These are phyloP conservation scores for Solioccasus polychromus DNA, from an alignment of 768 basidiomycete genomes.

Conservation along the genomic window DNA sequence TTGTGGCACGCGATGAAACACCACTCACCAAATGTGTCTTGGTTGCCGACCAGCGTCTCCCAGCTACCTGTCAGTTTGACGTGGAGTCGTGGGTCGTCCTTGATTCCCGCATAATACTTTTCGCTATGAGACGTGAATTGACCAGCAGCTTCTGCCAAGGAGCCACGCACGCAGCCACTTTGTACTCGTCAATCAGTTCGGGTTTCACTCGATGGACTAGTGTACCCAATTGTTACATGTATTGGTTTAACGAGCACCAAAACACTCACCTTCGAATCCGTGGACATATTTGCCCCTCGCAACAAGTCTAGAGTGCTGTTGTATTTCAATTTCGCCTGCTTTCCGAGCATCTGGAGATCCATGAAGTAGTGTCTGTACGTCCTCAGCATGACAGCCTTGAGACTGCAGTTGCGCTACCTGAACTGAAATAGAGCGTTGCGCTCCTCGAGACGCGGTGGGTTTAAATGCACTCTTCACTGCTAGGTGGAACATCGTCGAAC, in stretches of 20 bases:
- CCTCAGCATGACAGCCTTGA: slow-evolving; percentile 28
- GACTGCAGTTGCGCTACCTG: slow-evolving; percentile 43
- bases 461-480: slow-evolving; percentile 15
- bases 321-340: slow-evolving; percentile 70
- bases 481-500: slow-evolving; percentile 22
- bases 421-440: slow-evolving; percentile 56
- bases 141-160: slow-evolving; percentile 1
- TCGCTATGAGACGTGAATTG: slow-evolving; percentile 46
- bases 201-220: slow-evolving; percentile 89
- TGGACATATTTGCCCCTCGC: slow-evolving; percentile 94
- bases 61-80: slow-evolving; percentile 93
- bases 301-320: slow-evolving; percentile 85
- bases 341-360: slow-evolving; percentile 90
- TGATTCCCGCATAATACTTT: slow-evolving; percentile 79
- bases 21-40: slow-evolving; percentile 75
- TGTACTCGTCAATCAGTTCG: slow-evolving; percentile 77
- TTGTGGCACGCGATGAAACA: slow-evolving; percentile 27
- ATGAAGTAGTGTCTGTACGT: slow-evolving; percentile 74
- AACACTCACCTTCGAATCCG: slow-evolving; percentile 69
- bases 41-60: slow-evolving; percentile 87
- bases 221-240: slow-evolving; percentile 3
- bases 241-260: background rate
- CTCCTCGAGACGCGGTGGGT: slow-evolving; percentile 16
- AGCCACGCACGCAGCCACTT: slow-evolving; percentile 73
- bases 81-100: slow-evolving; percentile 65